phyloP scores from a whole-genome alignment of 345 rosid genomes.

The Arabidopsis arenosa region DNA sequence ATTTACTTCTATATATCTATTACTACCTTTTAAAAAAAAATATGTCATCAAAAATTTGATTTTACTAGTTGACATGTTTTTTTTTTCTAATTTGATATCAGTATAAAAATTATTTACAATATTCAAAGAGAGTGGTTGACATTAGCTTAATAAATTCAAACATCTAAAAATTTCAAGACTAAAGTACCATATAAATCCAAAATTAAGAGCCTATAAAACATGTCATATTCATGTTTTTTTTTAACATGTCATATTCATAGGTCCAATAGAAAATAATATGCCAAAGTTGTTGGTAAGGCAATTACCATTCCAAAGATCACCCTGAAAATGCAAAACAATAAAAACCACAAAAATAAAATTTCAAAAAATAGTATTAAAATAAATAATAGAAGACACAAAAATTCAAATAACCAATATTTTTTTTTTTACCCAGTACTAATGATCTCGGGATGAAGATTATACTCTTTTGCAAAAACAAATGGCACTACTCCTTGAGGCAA shows the following conservation, averaged over 20 bases:
- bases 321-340: slow-evolving; percentile 50
- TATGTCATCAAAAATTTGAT: background rate
- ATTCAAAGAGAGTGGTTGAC: slow-evolving; percentile 20
- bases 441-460: slow-evolving; percentile 76
- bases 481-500: slow-evolving; percentile 93
- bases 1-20: slow-evolving; percentile 1
- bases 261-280: slow-evolving; percentile 73
- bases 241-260: slow-evolving; percentile 46
- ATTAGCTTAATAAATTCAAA: slow-evolving; percentile 12
- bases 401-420: background rate
- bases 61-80: background rate
- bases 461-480: slow-evolving; percentile 90
- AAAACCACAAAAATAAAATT: background rate
- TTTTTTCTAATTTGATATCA: background rate
- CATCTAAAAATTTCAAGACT: slow-evolving; percentile 13
- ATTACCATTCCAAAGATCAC: slow-evolving; percentile 80
- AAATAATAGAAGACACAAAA: background rate
- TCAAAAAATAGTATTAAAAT: background rate
- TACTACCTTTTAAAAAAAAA: background rate
- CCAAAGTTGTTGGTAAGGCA: slow-evolving; percentile 75
- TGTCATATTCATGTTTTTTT: slow-evolving; percentile 40
- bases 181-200: slow-evolving; percentile 4
- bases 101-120: background rate
- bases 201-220: background rate
- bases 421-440: slow-evolving; percentile 68